Base-by-base conservation (phyloP, 23 red algal genomes). In the Chondrus crispus region DNA sequence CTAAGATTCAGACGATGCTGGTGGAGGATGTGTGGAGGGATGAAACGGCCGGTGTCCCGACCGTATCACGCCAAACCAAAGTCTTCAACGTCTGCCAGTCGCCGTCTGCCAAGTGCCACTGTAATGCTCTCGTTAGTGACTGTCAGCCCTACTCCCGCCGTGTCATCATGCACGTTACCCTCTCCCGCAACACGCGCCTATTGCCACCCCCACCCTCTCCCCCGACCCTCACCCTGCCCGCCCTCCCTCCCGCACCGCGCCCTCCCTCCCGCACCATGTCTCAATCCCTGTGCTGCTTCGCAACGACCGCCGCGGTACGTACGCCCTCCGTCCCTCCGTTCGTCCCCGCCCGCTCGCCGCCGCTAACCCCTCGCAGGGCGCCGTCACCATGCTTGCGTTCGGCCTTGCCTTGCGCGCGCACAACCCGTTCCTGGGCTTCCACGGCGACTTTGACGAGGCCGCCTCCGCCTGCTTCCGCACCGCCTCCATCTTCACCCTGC, bases 381-480 rank as follows among this genome's bases (percentile, higher is more conserved):
- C 83, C 68, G 33, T 95, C 68, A 95, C 92, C 3, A 95, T 95
- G 92, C 9, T 80, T 3, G 38, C 79, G 40, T 95, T 95, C 30
- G 70, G 74, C 41, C 26, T 77, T 38, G 73, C 83, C 26, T 60
- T 95, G n/a, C 28, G 53, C 55, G 85, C 36, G 1, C 83, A 95
- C 57, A 82, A 95, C 55, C 83, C 92, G 50, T 95, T 95, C 60
- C 77, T 95, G 35, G 92, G 92, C 50, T 95, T 80, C 26, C 58
- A 80, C 28, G 92, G 92, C 18, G 84, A 88, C 52, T 95, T 88
- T 44, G 82, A 86, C 29, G 82, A 95, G 62, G 92, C 92, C 5
- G 92, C 92, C 39, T 35, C 71, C n/a, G 36, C 81, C 4, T 95
- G 92, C 84, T 88, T 95, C 82, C 63, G 70, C 32, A 95, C 92